Evolutionary conservation across 1,284 basidiomycete genomes (phyloP), one percentile per base, ranked within the genome.

Genomic region (Spongispora temasekensis): DNA sequence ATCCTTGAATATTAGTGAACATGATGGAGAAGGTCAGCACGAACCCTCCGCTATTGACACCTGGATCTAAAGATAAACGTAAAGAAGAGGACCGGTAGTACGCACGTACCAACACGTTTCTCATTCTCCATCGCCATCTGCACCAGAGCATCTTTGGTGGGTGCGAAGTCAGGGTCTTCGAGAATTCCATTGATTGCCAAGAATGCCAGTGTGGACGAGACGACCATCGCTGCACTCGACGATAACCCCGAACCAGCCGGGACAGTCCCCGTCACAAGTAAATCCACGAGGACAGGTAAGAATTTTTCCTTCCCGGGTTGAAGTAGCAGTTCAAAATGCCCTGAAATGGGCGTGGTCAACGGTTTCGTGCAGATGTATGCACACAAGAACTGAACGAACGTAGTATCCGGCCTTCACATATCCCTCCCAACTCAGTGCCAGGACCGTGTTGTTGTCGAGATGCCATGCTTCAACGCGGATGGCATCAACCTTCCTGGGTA

Each of bases 351-450:
- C 40, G n/a, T 53, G 31, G 2, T 42, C 57, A 19, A 48, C 28
- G 17, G 27, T 21, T 32, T 56, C 55, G 51, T 23, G 19, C 13
- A 17, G 5, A 44, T 17, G 19, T 5, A 12, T 25, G 25, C 32
- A 32, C 37, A 12, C 17, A 42, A n/a, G n/a, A n/a, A n/a, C 3
- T 0, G 8, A 23, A 70, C 74, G 59, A 58, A 90, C 90, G 72
- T 88, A 90, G 66, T 91, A 91, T 12, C 88, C 87, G 15, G 90
- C 92, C 72, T 94, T 94, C 68, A 94, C 86, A 72, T 94, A 95
- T 71, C 89, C 92, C 70, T 92, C 90, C 94, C 93, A 95, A 58
- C 89, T 78, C 34, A 91, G 76, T 65, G n/a, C n/a, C n/a, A 89
- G 84, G 30, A 81, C 79, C 48, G 83, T 87, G 67, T 90, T 83